Evolutionary conservation across 495 filamentous ascomycete species (phyloP).

Genomic region (Darksidea phi): DNA sequence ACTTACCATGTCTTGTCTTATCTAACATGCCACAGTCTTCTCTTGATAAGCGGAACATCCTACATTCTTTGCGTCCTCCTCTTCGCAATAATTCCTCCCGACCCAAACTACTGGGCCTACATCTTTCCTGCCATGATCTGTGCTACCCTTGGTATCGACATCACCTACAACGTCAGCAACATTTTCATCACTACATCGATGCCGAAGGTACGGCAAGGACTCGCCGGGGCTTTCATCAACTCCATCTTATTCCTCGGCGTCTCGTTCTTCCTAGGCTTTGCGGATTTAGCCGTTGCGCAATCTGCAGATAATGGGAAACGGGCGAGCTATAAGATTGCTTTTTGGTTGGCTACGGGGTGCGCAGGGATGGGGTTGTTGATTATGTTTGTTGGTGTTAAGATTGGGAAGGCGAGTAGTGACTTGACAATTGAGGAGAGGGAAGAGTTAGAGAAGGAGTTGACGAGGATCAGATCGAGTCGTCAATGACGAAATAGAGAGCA

Average conservation of each 20-base stretch:
- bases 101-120: conserved; percentile 63
- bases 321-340: conserved; percentile 60
- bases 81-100: conserved; percentile 66
- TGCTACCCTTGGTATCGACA: conserved; percentile 77
- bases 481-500: background rate
- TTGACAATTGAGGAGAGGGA: conserved; percentile 66
- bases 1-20: background rate
- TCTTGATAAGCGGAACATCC: conserved; percentile 65
- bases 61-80: conserved; percentile 65
- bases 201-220: conserved; percentile 66
- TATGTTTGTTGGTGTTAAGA: conserved; percentile 60
- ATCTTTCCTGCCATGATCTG: conserved; percentile 82
- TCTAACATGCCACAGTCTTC: conserved; percentile 18
- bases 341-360: conserved; percentile 65
- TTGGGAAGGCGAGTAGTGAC: conserved; percentile 66
- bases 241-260: conserved; percentile 75
- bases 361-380: conserved; percentile 57
- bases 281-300: conserved; percentile 64
- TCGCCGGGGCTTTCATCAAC: conserved; percentile 71
- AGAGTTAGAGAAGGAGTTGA: conserved; percentile 40
- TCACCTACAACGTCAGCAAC: conserved; percentile 79
- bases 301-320: conserved; percentile 47
- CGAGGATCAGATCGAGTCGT: background rate
- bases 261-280: conserved; percentile 73
- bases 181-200: conserved; percentile 59